phyloP scores from a whole-genome alignment of 2,329 filamentous ascomycete species.

The Arthroderma sp. region DNA sequence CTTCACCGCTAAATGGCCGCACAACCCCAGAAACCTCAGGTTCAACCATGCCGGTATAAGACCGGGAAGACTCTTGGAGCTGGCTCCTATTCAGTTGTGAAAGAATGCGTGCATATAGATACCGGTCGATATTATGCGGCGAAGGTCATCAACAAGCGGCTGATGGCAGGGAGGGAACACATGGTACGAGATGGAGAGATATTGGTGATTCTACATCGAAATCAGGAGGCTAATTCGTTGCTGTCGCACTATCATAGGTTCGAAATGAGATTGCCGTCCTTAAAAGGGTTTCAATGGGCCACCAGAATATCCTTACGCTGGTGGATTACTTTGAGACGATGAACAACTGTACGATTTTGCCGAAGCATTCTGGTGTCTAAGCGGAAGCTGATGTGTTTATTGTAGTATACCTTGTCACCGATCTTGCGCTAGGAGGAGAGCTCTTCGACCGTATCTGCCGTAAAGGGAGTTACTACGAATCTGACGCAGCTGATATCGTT shows the following conservation, averaged over 20 bases:
- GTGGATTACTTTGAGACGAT: conserved; percentile 99
- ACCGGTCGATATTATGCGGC: conserved; percentile 96
- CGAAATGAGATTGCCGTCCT: conserved; percentile 96
- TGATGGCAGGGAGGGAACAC: conserved; percentile 95
- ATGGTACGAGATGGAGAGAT: conserved; percentile 51
- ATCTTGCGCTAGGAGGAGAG: conserved; percentile 89
- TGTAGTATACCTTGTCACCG: conserved; percentile 83
- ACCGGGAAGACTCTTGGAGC: conserved; percentile 95
- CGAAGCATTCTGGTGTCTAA: background rate
- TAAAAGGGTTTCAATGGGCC: conserved; percentile 97
- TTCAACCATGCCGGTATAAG: conserved; percentile 96
- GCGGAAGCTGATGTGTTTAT: background rate
- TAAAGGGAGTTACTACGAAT: conserved; percentile 97
- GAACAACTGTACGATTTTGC: conserved; percentile 62
- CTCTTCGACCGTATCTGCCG: conserved; percentile 97
- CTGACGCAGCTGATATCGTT: conserved; percentile 88
- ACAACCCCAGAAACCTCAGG: conserved; percentile 40
- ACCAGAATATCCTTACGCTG: conserved; percentile 93
- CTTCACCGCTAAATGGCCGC: conserved; percentile 5
- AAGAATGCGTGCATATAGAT: conserved; percentile 97
- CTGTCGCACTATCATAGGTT: conserved; percentile 42
- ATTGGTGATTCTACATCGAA: background rate
- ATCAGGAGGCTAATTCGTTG: background rate
- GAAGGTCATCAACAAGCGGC: conserved; percentile 96
- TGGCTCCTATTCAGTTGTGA: conserved; percentile 95